These are phyloP conservation scores for Basipetospora chlamydospora DNA, from an alignment of 2,329 filamentous ascomycete species.

Conservation along the genomic window DNA sequence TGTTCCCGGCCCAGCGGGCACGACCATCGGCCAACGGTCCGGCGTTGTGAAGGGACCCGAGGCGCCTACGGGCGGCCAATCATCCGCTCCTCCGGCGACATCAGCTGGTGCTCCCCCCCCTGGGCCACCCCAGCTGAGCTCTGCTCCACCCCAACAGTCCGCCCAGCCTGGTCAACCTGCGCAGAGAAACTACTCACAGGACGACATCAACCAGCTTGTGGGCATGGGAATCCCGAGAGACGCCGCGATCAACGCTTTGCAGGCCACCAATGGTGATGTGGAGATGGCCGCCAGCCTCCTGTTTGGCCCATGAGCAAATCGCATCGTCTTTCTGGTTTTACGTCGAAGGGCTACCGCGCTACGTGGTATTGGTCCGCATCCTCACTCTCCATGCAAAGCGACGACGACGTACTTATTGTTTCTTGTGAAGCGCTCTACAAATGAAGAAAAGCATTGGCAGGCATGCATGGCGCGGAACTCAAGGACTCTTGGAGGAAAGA, in stretches of 20 bases:
- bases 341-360: too few relatives aligned
- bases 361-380: too few relatives aligned
- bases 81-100: constrained; percentile 12
- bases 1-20: constrained; percentile 74
- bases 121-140: constrained; percentile 10
- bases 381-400: too few relatives aligned
- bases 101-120: constrained; percentile 9
- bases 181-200: constrained; percentile 33
- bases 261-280: constrained; percentile 72
- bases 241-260: constrained; percentile 65
- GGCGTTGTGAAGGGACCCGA: constrained; percentile 53
- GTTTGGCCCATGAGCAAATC: constrained; percentile 31
- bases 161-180: constrained; percentile 11
- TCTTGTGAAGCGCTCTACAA: too few relatives aligned
- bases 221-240: constrained; percentile 64
- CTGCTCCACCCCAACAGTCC: constrained; percentile 14
- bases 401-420: too few relatives aligned
- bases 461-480: constrained; percentile 5
- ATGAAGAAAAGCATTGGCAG: constrained; percentile 1
- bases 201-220: constrained; percentile 61
- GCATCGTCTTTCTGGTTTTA: neutral
- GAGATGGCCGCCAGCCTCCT: constrained; percentile 78
- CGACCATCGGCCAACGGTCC: constrained; percentile 68
- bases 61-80: constrained; percentile 13
- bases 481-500: neutral